Percentiles rank a stretch among this genome's conserved stretches.
Evolutionary conservation across 331 rosid genomes (phyloP).

Genomic region (Phaseolus coccineus): DNA sequence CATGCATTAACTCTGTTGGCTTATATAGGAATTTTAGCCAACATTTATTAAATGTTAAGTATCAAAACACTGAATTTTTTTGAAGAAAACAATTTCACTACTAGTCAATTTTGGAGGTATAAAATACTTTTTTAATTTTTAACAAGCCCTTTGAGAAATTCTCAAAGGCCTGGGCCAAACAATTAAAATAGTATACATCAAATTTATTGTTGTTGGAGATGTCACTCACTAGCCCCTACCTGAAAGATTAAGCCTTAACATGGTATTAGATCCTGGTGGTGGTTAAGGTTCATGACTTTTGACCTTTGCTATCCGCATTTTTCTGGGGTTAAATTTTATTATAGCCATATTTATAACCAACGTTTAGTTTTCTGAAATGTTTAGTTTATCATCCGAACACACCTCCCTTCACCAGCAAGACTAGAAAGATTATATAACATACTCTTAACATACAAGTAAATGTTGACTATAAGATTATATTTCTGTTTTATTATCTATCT

Average conservation of each 20-base stretch:
- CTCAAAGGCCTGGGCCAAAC: too few relatives aligned
- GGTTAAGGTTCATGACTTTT: neutral
- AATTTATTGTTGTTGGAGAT: neutral
- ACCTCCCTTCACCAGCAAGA: neutral
- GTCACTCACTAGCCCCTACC: constrained; percentile 2
- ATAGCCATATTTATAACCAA: neutral
- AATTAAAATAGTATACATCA: neutral
- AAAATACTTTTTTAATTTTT: too few relatives aligned
- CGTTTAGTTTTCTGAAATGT: neutral
- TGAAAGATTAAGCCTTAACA: constrained; percentile 5
- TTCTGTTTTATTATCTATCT: neutral
- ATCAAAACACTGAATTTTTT: too few relatives aligned
- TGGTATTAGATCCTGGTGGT: neutral
- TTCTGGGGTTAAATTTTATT: neutral
- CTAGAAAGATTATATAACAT: neutral
- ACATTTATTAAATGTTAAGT: too few relatives aligned
- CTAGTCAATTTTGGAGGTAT: too few relatives aligned
- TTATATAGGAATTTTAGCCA: neutral
- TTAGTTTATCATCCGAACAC: neutral
- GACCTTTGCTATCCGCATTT: neutral
- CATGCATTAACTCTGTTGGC: neutral
- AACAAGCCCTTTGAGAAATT: too few relatives aligned
- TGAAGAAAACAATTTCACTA: too few relatives aligned
- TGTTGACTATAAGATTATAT: neutral
- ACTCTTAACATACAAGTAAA: neutral